A percentile compares a stretch with the other conserved stretches of the same genome.
These are phyloP conservation scores for Sambucus nigra DNA, from an alignment of 129 eudicot species.

Conservation along the genomic window DNA sequence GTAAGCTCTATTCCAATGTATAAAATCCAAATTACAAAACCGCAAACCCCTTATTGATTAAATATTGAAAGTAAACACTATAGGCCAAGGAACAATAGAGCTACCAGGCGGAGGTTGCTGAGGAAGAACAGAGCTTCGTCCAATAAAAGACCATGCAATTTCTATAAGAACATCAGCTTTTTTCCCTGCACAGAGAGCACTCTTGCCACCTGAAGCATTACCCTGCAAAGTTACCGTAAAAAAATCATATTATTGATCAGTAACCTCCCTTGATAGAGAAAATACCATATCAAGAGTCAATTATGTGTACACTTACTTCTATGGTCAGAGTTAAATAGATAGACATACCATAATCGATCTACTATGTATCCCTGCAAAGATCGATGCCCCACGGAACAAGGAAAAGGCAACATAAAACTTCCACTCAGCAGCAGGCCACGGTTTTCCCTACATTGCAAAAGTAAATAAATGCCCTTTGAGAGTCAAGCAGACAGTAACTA, in stretches of 20 bases:
- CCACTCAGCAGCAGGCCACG: conserved; percentile 88
- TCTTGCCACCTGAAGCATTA: conserved; percentile 92
- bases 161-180: conserved; percentile 58
- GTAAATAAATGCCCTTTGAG: background rate
- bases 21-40: background rate
- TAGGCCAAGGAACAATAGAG: conserved; percentile 1
- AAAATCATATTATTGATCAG: background rate
- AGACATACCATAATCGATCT: conserved; percentile 72
- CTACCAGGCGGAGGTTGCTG: conserved; percentile 67
- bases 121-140: conserved; percentile 61
- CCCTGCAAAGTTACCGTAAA: conserved; percentile 38
- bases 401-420: conserved; percentile 93
- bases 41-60: background rate
- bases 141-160: conserved; percentile 72
- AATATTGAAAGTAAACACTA: background rate
- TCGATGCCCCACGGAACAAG: conserved; percentile 92
- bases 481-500: background rate
- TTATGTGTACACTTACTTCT: background rate
- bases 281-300: background rate
- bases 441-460: conserved; percentile 57
- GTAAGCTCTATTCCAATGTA: background rate
- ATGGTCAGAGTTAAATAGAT: background rate
- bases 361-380: conserved; percentile 81
- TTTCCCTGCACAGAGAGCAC: conserved; percentile 64
- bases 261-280: background rate